Evolutionary conservation across 345 rosid genomes (phyloP), one percentile per base, ranked within the genome.

Genomic region (Litchi chinensis): DNA sequence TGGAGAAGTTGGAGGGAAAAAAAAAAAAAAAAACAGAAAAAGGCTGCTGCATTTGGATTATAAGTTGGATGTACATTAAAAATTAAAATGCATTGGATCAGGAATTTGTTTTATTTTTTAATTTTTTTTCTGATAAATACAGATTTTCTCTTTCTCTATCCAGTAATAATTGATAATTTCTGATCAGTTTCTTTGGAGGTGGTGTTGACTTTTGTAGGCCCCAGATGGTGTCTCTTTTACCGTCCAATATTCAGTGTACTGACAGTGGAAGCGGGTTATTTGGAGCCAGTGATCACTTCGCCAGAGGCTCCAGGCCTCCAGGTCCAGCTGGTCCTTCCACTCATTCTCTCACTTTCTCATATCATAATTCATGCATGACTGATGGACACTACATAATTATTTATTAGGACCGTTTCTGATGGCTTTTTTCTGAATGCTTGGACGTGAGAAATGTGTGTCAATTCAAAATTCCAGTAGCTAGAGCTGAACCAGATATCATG

Each of bases 1-100:
- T 57, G 63, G 24, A 81, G 76, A 26, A 50, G 44, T 50, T 26
- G 24, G 68, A 59, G 12, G 56, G 7, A 52, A 46, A 32, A 37
- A 11, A 68, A n/a, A n/a, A n/a, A n/a, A 76, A 75, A 72, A 60
- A 43, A 16, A 70, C 48, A 72, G 75, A 10, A 18, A 16, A 74
- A 22, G 4, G 71, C n/a, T 10, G 37, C 32, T 44, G 57, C 64
- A 44, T 78, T 68, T 48, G 76, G 70, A 69, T 59, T 46, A 57
- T n/a, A 56, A 37, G 40, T 41, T 52, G 48, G n/a, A 15, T 73
- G 79, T 67, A 69, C 69, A 74, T 44, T 54, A n/a, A 70, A 48
- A 65, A 46, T 46, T 64, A 24, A 62, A 64, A 13, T 76, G 79
- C 79, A 54, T 52, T 50, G 65, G 28, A 12, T 63, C 50, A 57